Percentiles rank a stretch among this genome's conserved stretches.
Evolutionary conservation across 2,329 filamentous ascomycete species (phyloP).

Genomic region (Xylaria sp.): DNA sequence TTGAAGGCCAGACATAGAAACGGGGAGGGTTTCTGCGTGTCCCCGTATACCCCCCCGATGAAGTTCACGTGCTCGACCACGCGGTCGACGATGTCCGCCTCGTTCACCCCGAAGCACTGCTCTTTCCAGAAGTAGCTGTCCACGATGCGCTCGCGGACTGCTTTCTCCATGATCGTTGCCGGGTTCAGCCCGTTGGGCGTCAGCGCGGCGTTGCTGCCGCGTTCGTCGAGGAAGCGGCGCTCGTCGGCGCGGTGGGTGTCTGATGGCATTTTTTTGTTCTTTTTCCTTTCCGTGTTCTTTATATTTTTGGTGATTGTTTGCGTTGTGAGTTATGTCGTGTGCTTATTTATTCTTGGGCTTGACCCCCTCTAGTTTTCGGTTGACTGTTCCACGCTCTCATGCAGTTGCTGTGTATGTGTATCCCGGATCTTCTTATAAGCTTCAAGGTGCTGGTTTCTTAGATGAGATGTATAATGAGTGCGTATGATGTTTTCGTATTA

Average conservation of each 20-base stretch:
- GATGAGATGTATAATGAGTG: neutral
- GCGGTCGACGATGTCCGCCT: constrained; percentile 84
- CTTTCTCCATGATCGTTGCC: constrained; percentile 94
- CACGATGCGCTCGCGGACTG: constrained; percentile 93
- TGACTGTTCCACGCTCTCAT: neutral
- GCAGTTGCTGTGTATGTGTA: no score
- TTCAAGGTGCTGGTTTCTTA: neutral
- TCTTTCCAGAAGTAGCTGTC: constrained; percentile 99
- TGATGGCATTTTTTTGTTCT: constrained; percentile 32
- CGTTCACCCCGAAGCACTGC: constrained; percentile 96
- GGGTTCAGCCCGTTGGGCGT: constrained; percentile 91
- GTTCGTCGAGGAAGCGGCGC: constrained; percentile 85
- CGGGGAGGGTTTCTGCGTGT: constrained; percentile 85
- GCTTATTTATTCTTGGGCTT: neutral
- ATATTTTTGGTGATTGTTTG: neutral
- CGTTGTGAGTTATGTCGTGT: neutral
- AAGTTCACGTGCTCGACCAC: constrained; percentile 84
- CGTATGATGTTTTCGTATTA: neutral
- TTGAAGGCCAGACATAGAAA: constrained; percentile 97
- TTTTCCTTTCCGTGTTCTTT: neutral
- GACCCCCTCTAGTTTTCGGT: neutral
- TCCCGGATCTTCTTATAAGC: neutral
- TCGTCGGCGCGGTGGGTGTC: constrained; percentile 79
- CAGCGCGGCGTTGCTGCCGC: constrained; percentile 79
- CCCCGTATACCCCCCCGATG: constrained; percentile 88